Base-by-base conservation (phyloP, 2,329 filamentous ascomycete species). In the Cladobotryum protrusum region DNA sequence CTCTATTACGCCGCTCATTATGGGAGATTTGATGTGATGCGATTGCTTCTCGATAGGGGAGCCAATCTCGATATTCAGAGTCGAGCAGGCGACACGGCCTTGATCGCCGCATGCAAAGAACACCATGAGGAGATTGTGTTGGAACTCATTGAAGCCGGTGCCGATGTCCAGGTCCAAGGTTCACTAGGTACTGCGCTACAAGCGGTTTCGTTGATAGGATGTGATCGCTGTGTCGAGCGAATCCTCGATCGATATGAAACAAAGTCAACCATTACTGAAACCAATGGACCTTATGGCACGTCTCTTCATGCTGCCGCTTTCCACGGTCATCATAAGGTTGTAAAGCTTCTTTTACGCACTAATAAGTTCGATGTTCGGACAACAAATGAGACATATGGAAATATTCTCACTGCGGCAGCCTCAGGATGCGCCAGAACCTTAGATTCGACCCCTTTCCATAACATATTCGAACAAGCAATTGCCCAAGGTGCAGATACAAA, bases 231-330 rank as follows among this genome's bases (percentile, higher is more conserved):
- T 37, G 44, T 35, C 13, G 14, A 37, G 15, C 33, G 33, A 11
- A 29, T 46, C 24, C 24, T 29, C 24, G 4, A 29, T 29, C 24
- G 24, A 29, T 29, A 29, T 29, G 24, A 9, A 29, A 29, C 24
- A 29, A 29, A 29, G 24, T 29, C 24, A 29, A 29, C 24, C 24
- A 29, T 29, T 29, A 29, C 24, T 29, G 24, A 46, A 9, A 37
- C 15, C 9, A 20, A 46, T n/a, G 34, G 44, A 13, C 34, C 44
- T 15, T 46, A 37, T n/a, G 44, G 44, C 34, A 46, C 44, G n/a
- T 46, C 33, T 37, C 44, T 46, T 20, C 44, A 46, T 24, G 34
- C 44, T 29, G 44, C 44, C 5, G 44, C 44, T n/a, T 46, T 46
- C 9, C 14, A 46, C 18, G 44, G 44, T 15, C 34, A 46, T 35